Percentiles rank a stretch among this genome's conserved stretches.
Evolutionary conservation across 805 yeast species (phyloP).

Genomic region (Wickerhamomyces mucosus): DNA sequence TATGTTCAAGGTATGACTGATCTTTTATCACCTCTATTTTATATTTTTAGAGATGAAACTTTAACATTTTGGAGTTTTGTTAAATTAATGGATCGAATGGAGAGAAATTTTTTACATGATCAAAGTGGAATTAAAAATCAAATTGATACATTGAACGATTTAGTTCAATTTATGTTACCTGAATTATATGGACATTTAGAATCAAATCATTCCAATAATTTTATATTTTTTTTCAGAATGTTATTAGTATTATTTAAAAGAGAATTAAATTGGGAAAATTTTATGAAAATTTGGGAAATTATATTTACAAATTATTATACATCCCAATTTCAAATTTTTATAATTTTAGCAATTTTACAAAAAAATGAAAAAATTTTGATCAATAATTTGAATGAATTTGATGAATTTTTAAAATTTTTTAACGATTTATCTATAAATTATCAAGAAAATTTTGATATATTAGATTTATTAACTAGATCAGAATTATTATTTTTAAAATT

Average conservation of each 20-base stretch:
- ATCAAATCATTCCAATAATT: slow-evolving; percentile 79
- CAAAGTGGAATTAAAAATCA: slow-evolving; percentile 91
- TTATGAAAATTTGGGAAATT: slow-evolving; percentile 82
- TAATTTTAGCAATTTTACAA: slow-evolving; percentile 84
- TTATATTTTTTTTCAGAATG: slow-evolving; percentile 94
- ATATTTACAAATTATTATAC: slow-evolving; percentile 83
- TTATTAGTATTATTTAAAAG: slow-evolving; percentile 91
- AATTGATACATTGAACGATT: slow-evolving; percentile 71
- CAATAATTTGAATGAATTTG: slow-evolving; percentile 67
- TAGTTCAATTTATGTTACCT: slow-evolving; percentile 88
- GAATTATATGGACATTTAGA: slow-evolving; percentile 72
- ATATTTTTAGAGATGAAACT: slow-evolving; percentile 55
- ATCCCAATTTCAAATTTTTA: slow-evolving; percentile 79
- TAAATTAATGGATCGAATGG: slow-evolving; percentile 89
- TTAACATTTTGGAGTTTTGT: slow-evolving; percentile 84
- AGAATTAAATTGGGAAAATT: slow-evolving; percentile 74
- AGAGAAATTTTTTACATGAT: slow-evolving; percentile 82
- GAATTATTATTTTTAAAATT: slow-evolving; percentile 78
- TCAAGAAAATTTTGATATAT: slow-evolving; percentile 42
- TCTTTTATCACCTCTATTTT: slow-evolving; percentile 76
- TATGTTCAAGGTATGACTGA: slow-evolving; percentile 99
- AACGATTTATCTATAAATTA: slow-evolving; percentile 56
- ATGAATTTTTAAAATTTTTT: slow-evolving; percentile 86
- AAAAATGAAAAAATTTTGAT: slow-evolving; percentile 74
- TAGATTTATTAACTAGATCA: slow-evolving; percentile 72